Conservation (phyloP, 371 early-diverging fungal genomes). For the Rhizopus arrhizus region DNA sequence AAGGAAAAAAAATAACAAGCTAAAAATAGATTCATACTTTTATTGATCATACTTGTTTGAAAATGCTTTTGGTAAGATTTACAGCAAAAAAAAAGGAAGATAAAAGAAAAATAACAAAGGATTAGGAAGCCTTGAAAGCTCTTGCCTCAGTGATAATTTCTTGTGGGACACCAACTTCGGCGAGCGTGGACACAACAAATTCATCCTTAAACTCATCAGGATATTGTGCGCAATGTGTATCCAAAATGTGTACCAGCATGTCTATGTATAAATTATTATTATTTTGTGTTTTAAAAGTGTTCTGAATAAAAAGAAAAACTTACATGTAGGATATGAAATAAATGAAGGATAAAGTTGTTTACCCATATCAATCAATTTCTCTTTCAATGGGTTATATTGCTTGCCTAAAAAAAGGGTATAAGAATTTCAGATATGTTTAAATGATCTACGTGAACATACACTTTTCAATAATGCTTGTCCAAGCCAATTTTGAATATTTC, state of each 20-base stretch:
- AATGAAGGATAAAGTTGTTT: slow-evolving; percentile 22
- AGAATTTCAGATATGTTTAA: background rate
- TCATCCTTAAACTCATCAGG: slow-evolving; percentile 7
- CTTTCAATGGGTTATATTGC: background rate
- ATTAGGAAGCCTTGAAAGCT: background rate
- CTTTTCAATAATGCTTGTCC: slow-evolving; percentile 16
- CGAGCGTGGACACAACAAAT: slow-evolving; percentile 7
- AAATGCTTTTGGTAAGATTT: no score
- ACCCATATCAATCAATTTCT: slow-evolving; percentile 13
- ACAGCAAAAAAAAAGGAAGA: no score
- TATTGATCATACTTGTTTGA: no score
- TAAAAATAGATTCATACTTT: no score
- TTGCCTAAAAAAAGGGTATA: background rate
- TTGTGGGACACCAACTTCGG: slow-evolving; percentile 18
- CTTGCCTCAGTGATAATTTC: slow-evolving; percentile 23
- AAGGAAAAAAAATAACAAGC: no score
- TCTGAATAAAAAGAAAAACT: slow-evolving; percentile 7
- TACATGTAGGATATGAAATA: slow-evolving; percentile 27
- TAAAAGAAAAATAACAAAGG: background rate
- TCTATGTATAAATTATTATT: slow-evolving; percentile 6
- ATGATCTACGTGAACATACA: background rate
- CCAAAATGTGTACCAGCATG: slow-evolving; percentile 15
- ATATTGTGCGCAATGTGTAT: background rate
- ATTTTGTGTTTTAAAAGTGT: background rate
- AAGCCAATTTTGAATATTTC: slow-evolving; percentile 13